Conservation (phyloP, 192 early-diverging fungal genomes). For the Umbelopsis ramanniana region DNA sequence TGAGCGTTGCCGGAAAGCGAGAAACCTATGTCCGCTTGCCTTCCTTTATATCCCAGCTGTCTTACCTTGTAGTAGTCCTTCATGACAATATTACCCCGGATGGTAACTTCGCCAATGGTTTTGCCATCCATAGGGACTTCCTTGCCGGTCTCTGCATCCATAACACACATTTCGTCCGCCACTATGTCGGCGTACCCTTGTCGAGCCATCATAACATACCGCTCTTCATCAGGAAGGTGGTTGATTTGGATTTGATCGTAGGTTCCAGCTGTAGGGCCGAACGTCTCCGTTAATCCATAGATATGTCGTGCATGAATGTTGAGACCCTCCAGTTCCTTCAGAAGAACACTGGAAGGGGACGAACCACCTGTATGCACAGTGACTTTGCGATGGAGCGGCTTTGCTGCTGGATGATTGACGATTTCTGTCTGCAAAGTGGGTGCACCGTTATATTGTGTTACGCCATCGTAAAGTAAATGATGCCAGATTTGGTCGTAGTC, state of each 20-base stretch:
- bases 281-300: slow-evolving; percentile 67
- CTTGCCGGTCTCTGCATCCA: slow-evolving; percentile 44
- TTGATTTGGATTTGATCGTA: slow-evolving; percentile 43
- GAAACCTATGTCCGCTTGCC: no score
- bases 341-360: slow-evolving; percentile 53
- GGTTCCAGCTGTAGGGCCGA: slow-evolving; percentile 51
- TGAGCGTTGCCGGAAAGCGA: no score
- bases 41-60: no score
- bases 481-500: slow-evolving; percentile 63
- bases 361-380: slow-evolving; percentile 39
- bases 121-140: slow-evolving; percentile 56
- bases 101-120: slow-evolving; percentile 59
- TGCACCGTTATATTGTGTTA: slow-evolving; percentile 62
- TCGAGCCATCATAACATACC: slow-evolving; percentile 47
- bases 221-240: slow-evolving; percentile 35
- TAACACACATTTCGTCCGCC: slow-evolving; percentile 56
- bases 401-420: slow-evolving; percentile 49
- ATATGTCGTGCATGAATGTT: slow-evolving; percentile 60
- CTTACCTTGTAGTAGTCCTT: slow-evolving; percentile 47
- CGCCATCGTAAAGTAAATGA: slow-evolving; percentile 42
- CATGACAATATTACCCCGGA: slow-evolving; percentile 62
- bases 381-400: slow-evolving; percentile 27
- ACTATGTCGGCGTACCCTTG: slow-evolving; percentile 57
- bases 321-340: slow-evolving; percentile 52
- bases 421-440: slow-evolving; percentile 65